Evolutionary conservation across 2,329 filamentous ascomycete genomes (phyloP), one percentile per base, ranked within the genome.

Genomic region (Neonectria ditissima): DNA sequence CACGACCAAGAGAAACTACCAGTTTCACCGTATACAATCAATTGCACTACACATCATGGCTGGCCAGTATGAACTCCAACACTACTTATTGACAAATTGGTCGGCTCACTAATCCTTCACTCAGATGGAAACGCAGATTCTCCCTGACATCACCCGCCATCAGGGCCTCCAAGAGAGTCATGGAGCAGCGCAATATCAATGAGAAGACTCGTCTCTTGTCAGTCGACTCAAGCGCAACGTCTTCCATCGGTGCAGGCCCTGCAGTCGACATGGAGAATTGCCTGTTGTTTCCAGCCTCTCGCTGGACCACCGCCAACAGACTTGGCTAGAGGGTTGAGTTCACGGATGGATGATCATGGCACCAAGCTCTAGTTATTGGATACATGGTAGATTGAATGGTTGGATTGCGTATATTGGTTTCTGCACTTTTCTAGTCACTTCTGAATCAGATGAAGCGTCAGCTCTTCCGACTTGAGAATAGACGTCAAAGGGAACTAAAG

Each of bases 231-330:
- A 55, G 43, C n/a, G 10, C 22, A 5, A 52, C 28, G 10, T 37
- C 28, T 30, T 30, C 9, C n/a, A 34, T 58, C 2, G 45, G 34
- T 3, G 51, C 59, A 13, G 39, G 39, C 22, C 53, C 52, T 8
- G 55, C 44, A n/a, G 47, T 63, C 3, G 48, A 59, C 2, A 47
- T 47, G 2, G 52, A 61, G 45, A 57, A 32, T 26, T 24, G 20
- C 41, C 20, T 56, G 8, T 16, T 59, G 5, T 44, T 32, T 4
- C 57, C 56, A 4, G 22, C 45, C 1, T 18, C 30, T 20, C 30
- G 57, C 45, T 64, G 52, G 62, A 55, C 48, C 13, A 64, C 55
- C 3, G 51, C 62, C 20, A 65, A 56, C n/a, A 53, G 53, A 11
- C 26, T 56, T 47, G 48, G 14, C 6, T 58, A 44, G 20, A 20